Percentiles rank a stretch among this genome's conserved stretches.
Conservation (phyloP, 768 basidiomycete species). For the Agaricus subrufescens region DNA sequence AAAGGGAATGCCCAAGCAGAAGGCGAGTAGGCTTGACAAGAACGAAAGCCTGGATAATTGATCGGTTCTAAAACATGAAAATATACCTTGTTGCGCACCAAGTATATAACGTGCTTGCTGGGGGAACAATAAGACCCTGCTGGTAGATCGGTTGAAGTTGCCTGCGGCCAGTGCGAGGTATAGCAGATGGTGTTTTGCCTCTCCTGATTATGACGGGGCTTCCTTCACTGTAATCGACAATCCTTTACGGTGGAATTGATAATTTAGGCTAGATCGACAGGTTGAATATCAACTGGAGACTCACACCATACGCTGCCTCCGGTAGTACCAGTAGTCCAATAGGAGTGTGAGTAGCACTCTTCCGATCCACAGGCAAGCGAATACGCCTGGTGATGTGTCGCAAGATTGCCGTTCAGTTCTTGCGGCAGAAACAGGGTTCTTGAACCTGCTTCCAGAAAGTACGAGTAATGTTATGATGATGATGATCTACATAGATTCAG, state of each 20-base stretch:
- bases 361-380: conserved; percentile 63
- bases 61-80: conserved; percentile 17
- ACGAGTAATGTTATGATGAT: conserved; percentile 47
- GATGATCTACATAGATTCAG: conserved; percentile 34
- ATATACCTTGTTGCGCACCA: conserved; percentile 28
- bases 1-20: conserved; percentile 79
- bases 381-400: conserved; percentile 57
- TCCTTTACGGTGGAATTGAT: not conserved
- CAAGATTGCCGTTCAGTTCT: conserved; percentile 61
- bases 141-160: conserved; percentile 6
- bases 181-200: not conserved
- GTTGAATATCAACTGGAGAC: no score
- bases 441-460: conserved; percentile 36
- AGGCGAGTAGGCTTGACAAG: conserved; percentile 64
- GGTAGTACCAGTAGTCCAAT: conserved; percentile 56
- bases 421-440: conserved; percentile 36
- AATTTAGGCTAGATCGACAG: not conserved
- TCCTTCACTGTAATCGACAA: not conserved
- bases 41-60: conserved; percentile 46
- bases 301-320: conserved; percentile 28
- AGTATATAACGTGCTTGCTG: conserved; percentile 26
- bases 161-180: conserved; percentile 1
- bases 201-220: conserved; percentile 2
- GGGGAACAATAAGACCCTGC: conserved; percentile 5
- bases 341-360: conserved; percentile 43